These are phyloP conservation scores for Euryodendron excelsum DNA, from an alignment of 148 eudicot species.

Conservation along the genomic window DNA sequence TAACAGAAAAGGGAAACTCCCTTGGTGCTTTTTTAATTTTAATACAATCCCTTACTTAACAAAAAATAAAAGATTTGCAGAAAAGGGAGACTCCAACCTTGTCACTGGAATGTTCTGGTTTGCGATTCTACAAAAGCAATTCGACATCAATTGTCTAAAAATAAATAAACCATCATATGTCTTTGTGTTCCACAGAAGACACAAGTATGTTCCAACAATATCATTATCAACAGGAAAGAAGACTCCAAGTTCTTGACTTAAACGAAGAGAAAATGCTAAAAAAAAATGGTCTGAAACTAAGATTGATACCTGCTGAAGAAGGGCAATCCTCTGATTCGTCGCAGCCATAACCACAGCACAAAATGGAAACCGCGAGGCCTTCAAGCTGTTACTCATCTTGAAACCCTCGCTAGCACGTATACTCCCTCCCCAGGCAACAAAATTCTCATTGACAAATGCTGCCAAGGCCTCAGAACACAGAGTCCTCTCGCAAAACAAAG, in stretches of 20 bases:
- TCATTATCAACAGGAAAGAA: neutral
- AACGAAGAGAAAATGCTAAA: neutral
- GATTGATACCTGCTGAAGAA: slow-evolving; percentile 76
- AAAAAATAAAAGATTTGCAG: too few species aligned
- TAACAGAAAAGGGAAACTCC: slow-evolving; percentile 1
- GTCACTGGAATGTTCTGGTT: neutral
- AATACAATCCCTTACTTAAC: too few species aligned
- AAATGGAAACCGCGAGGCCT: slow-evolving; percentile 86
- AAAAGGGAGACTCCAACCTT: neutral
- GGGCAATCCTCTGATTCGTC: slow-evolving; percentile 84
- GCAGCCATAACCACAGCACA: slow-evolving; percentile 98
- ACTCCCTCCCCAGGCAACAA: slow-evolving; percentile 81
- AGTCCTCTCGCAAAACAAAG: slow-evolving; percentile 57
- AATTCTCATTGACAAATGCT: slow-evolving; percentile 75
- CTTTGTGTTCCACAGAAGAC: neutral
- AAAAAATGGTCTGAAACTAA: neutral
- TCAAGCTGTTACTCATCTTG: slow-evolving; percentile 98
- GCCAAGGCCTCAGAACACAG: slow-evolving; percentile 49
- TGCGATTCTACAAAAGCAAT: neutral
- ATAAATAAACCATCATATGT: neutral
- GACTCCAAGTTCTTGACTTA: neutral
- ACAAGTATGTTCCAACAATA: neutral
- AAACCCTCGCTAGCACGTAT: slow-evolving; percentile 85
- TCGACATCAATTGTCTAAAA: neutral
- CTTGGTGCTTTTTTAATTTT: too few species aligned